Evolutionary conservation across 1,284 basidiomycete species (phyloP), one percentile per base, ranked within the genome.

Genomic region (Tremellales sp.): DNA sequence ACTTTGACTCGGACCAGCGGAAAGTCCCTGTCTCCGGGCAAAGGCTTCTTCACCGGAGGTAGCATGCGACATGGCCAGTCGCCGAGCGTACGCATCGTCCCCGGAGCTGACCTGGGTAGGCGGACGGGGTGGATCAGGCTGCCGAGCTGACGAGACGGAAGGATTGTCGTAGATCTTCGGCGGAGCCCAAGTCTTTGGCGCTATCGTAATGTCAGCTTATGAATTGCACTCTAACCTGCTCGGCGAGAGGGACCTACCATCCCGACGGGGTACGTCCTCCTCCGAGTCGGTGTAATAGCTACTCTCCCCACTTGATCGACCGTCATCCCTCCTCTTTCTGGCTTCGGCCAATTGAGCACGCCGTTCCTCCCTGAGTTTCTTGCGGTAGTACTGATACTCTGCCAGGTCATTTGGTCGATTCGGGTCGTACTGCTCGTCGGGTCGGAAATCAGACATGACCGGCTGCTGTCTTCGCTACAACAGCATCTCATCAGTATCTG

Each of bases 361-460:
- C 7, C 56, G 52, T 50, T 73, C 69, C 47, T 67, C 67, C 6
- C 65, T 55, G 24, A 66, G 27, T 29, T 58, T 51, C 45, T 63
- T 64, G 26, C 73, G 51, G 53, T 71, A 75, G 22, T 58, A 51
- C 51, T 70, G 70, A 49, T 71, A 75, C 56, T 72, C 70, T 40
- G 67, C 68, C 6, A 75, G 60, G 37, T 75, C 73, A 49, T 75
- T 75, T 1, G 73, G 73, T 36, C 64, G 51, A 46, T 70, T 64
- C 4, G 73, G 73, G 43, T 75, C 70, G 49, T 75, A 75, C 41
- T 60, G 57, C 48, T 75, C 73, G 15, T 70, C 67, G 1, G 73
- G 73, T 25, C 70, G 54, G 49, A 75, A 75, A 1, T 57, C 56
- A 22, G 70, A 64, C 19, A 65, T 48, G 22, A 67, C 50, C 13